Base-by-base conservation (phyloP, 495 filamentous ascomycete genomes). In the Xylaria telfairii region DNA sequence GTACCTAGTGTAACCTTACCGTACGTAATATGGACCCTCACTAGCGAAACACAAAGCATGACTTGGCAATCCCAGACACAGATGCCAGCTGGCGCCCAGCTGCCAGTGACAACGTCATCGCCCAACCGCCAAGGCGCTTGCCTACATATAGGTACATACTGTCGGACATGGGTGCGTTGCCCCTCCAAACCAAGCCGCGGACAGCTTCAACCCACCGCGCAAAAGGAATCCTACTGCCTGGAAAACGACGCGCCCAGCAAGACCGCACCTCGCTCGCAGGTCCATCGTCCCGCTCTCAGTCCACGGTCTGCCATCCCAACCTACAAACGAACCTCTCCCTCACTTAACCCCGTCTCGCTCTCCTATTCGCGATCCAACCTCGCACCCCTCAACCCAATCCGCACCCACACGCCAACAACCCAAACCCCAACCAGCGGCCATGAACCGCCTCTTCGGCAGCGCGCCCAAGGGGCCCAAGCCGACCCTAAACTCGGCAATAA, bases 391-490 rank as follows among this genome's bases (percentile, higher is more conserved):
- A 53, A 46, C 42, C 46, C 51, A 39, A 39, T 2, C 37, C 26
- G 13, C 3, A 4, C 2, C 51, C 53, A 12, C 39, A 1, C 56
- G 21, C 17, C 2, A 37, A 54, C 21, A 62, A 62, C 4, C 59
- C 56, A 37, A n/a, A n/a, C n/a, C 54, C 0, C 30, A 17, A 24
- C 7, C 32, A n/a, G n/a, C 61, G 19, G n/a, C 70, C 72, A 99
- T 99, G 96, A 99, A 99, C 82, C 93, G 96, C 74, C 87, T 99
- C 75, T 98, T 99, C 79, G 96, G 96, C 71, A 87, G 76, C 72
- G 96, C 93, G 82, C 93, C 87, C 83, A 90, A 93, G 67, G 90
- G 89, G 67, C 96, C 96, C 56, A 98, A 98, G 84, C 92, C 96
- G 3, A 97, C 92, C 59, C 92, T 99, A 47, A 88, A 90, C 81